Evolutionary conservation across 306 rosid genomes (phyloP), one percentile per base, ranked within the genome.

Genomic region (Quercus glauca): DNA sequence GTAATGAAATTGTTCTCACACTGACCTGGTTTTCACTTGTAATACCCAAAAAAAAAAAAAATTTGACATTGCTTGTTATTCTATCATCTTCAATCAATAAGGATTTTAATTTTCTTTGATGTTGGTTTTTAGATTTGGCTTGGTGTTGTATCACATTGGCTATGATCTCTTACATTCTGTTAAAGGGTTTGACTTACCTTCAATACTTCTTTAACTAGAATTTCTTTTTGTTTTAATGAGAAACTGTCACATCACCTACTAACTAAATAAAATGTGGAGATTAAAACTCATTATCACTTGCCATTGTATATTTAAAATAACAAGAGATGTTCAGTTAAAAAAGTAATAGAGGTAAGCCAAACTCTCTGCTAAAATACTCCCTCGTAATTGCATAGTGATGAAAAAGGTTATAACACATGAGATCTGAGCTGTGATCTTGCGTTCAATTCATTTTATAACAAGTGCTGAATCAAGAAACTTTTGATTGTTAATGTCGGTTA

Each of bases 21-120:
- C 37, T 52, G 14, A 21, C 79, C 51, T 76, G 77, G 51, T 80
- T 78, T 74, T 85, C 82, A 67, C 78, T 74, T 79, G 70, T 57
- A 70, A 49, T 76, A 81, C 79, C 45, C 1, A 41, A 41, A 41
- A 33, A 5, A 33, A 5, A 33, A 60, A 60, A 74, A 80, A 60
- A 81, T 14, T 70, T 67, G 56, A 19, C 41, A 69, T 82, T 70
- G 55, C 67, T 77, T 79, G 69, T 69, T 29, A 5, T 37, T 68
- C 74, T 15, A 1, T 31, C 59, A 55, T 49, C 73, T 49, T 25
- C 52, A 69, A 67, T 71, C 71, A 78, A 55, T 45, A 45, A 55
- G 19, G 4, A 18, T 10, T 37, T 76, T 41, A 5, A 12, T n/a
- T 74, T 65, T 59, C 76, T 74, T 59, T 76, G 56, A 20, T 63